Base-by-base conservation (phyloP, 306 rosid genomes). In the Lathyrus aphaca region DNA sequence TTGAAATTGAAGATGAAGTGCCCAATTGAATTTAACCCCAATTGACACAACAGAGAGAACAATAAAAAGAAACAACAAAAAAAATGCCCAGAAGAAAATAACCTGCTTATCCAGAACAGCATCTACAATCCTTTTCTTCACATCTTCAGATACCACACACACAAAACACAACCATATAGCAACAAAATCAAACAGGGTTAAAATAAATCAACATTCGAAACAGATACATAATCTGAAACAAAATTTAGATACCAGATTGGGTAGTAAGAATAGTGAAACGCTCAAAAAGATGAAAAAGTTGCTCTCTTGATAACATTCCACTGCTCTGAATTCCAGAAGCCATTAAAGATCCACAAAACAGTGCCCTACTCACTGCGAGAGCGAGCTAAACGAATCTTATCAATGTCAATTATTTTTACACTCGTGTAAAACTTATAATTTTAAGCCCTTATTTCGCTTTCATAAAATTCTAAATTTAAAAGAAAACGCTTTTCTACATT, bases 81-180 rank as follows among this genome's bases (percentile, higher is more conserved):
- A 3, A 54, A 78, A 9, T 13, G 14, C 25, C 45, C 3, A n/a
- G 1, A 29, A 37, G 18, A 64, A 62, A 66, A 12, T 69, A n/a
- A 89, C 96, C 88, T 88, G 98, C 11, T 85, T 81, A 65, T 89
- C 95, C 49, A 66, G 71, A 29, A 88, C 87, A 39, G 90, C 96
- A 0, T 86, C 93, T 10, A 88, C 79, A 60, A 93, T 83, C 81
- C 93, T 86, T 67, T 81, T 83, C 96, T 88, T 90, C 69, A 81
- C 91, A 3, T 84, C 96, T 92, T 85, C 53, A 62, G 23, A 60
- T 16, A 54, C 4, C 37, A 23, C 10, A 58, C 32, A 48, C 6
- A 0, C 11, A 50, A 16, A 8, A 2, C 11, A 50, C 23, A 10
- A 58, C 19, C 17, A 64, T 12, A 64, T 19, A 23, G n/a, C 23